Conservation (phyloP, 2,329 filamentous ascomycete species). For the Ophiostoma himal-ulmi region DNA sequence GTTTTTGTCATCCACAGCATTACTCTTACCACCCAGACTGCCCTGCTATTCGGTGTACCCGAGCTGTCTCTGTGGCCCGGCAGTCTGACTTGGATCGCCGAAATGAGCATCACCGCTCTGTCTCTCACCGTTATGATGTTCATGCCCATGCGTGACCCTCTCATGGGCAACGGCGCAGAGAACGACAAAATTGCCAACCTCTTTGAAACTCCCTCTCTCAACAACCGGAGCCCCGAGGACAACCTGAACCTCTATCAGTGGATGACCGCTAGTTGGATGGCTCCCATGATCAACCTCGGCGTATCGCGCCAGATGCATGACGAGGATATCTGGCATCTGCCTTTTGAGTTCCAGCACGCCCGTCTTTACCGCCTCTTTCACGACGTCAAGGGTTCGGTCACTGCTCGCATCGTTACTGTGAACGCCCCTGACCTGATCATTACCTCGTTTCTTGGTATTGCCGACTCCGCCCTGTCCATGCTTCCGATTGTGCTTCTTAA, state of each 20-base stretch:
- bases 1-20: constrained; percentile 31
- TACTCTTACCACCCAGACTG: constrained; percentile 33
- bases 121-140: constrained; percentile 51
- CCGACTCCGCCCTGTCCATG: constrained; percentile 53
- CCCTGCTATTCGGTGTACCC: constrained; percentile 33
- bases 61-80: constrained; percentile 28
- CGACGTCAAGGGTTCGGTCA: constrained; percentile 64
- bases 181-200: constrained; percentile 48
- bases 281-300: constrained; percentile 62
- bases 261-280: constrained; percentile 79
- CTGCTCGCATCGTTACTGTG: constrained; percentile 62
- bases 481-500: constrained; percentile 65
- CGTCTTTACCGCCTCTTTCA: constrained; percentile 69
- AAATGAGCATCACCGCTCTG: constrained; percentile 39
- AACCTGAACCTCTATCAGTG: constrained; percentile 75
- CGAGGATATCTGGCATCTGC: constrained; percentile 74
- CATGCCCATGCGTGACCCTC: constrained; percentile 65
- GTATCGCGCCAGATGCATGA: constrained; percentile 62
- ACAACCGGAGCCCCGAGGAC: constrained; percentile 71
- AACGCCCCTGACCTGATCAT: constrained; percentile 75
- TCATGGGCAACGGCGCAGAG: constrained; percentile 41
- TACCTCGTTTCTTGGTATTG: constrained; percentile 56
- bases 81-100: constrained; percentile 29
- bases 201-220: constrained; percentile 46
- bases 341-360: constrained; percentile 75